These are phyloP conservation scores for Canna indica DNA, from an alignment of 176 grass and related monocot genomes.

Conservation along the genomic window DNA sequence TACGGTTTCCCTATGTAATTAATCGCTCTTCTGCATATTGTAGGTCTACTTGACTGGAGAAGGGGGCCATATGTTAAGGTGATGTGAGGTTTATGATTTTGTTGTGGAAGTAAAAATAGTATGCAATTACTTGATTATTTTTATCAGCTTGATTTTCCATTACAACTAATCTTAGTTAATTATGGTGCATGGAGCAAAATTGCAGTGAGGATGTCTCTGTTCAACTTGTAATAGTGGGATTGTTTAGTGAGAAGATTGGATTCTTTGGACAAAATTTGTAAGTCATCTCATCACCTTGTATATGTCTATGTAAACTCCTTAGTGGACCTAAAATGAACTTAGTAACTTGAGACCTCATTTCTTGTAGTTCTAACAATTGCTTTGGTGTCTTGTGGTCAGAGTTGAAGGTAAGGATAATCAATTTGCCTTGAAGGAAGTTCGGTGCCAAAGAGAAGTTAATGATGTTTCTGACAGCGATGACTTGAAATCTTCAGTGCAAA, in stretches of 20 bases:
- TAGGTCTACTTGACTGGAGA: constrained; percentile 8
- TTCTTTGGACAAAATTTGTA: constrained; percentile 40
- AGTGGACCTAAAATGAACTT: constrained; percentile 1
- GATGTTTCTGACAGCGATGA: constrained; percentile 7
- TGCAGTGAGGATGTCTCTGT: constrained; percentile 46
- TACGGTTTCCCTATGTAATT: not conserved
- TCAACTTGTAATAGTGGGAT: constrained; percentile 59
- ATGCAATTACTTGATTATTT: not conserved
- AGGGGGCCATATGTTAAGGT: constrained; percentile 4
- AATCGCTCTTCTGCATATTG: not conserved
- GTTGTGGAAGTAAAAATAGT: not conserved
- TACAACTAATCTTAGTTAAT: not conserved
- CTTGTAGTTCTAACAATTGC: constrained; percentile 22
- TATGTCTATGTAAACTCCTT: not conserved
- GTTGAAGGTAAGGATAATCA: constrained; percentile 5
- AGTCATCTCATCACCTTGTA: constrained; percentile 26
- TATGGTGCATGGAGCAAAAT: constrained; percentile 20
- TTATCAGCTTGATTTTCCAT: constrained; percentile 1
- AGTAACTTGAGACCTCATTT: constrained; percentile 3
- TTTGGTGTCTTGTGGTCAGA: constrained; percentile 26
- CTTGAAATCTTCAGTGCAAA: constrained; percentile 17
- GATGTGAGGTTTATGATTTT: not conserved
- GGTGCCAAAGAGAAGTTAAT: not conserved
- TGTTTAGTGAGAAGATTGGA: constrained; percentile 27
- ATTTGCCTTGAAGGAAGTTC: not conserved